Conservation (phyloP, 306 rosid genomes). For the Lotus japonicus region DNA sequence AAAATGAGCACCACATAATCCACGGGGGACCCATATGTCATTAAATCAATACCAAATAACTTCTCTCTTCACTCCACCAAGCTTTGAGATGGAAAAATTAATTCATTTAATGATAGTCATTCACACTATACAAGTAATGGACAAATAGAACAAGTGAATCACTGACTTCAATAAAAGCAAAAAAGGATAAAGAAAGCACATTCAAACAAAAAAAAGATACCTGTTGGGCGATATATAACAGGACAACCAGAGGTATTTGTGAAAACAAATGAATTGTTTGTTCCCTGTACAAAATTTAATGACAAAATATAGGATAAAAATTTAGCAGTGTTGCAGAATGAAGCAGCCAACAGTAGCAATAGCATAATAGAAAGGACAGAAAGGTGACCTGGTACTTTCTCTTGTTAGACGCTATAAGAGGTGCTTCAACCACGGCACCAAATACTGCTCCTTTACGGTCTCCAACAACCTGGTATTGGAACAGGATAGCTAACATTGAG, state of each 20-base stretch:
- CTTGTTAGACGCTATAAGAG: slow-evolving; percentile 62
- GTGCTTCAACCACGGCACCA: slow-evolving; percentile 95
- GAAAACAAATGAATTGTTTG: slow-evolving; percentile 81
- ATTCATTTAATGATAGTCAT: background rate
- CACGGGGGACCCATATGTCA: background rate
- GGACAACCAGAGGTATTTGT: slow-evolving; percentile 64
- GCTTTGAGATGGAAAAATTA: background rate
- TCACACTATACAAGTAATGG: background rate
- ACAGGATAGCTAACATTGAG: slow-evolving; percentile 15
- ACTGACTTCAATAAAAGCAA: background rate
- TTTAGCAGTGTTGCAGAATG: background rate
- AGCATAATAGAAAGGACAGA: background rate
- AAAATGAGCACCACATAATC: background rate
- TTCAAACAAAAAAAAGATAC: slow-evolving; percentile 31
- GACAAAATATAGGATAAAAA: slow-evolving; percentile 1
- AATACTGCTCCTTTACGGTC: slow-evolving; percentile 86
- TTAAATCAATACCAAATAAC: slow-evolving; percentile 5
- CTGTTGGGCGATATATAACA: slow-evolving; percentile 76
- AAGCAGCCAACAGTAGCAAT: background rate
- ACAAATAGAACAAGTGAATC: background rate
- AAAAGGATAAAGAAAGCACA: background rate
- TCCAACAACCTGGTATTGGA: slow-evolving; percentile 79
- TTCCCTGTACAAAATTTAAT: slow-evolving; percentile 62
- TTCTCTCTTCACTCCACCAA: background rate
- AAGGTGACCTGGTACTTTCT: slow-evolving; percentile 74